These are phyloP conservation scores for Phytophthora uliginosa DNA, from an alignment of 352 stramenopile genomes.

Conservation along the genomic window DNA sequence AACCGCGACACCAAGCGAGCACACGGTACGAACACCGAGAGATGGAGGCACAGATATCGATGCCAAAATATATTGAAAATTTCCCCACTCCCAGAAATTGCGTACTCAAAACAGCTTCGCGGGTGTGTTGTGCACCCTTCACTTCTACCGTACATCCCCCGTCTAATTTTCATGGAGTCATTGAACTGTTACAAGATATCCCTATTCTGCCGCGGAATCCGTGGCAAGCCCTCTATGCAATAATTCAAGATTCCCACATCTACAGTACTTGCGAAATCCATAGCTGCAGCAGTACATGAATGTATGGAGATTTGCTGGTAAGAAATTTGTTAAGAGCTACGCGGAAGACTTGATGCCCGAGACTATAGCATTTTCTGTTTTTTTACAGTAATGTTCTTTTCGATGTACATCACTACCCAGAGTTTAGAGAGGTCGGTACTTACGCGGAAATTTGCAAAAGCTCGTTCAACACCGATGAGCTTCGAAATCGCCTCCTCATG, in stretches of 20 bases:
- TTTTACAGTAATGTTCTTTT: too few relatives aligned
- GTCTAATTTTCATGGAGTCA: neutral
- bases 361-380: too few relatives aligned
- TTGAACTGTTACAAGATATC: neutral
- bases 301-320: too few relatives aligned
- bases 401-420: too few relatives aligned
- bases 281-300: neutral
- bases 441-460: too few relatives aligned
- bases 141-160: neutral
- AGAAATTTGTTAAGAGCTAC: too few relatives aligned
- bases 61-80: slow-evolving; percentile 32
- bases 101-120: too few relatives aligned
- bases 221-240: neutral
- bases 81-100: neutral
- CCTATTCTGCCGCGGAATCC: neutral
- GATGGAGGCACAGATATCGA: neutral
- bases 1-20: slow-evolving; percentile 5
- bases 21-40: slow-evolving; percentile 12
- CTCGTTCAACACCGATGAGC: too few relatives aligned
- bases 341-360: too few relatives aligned
- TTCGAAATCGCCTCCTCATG: too few relatives aligned
- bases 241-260: neutral
- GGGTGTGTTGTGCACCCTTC: neutral
- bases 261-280: neutral
- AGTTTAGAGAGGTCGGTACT: too few relatives aligned